These are phyloP conservation scores for Scalesia atractyloides DNA, from an alignment of 129 eudicot species.

Conservation along the genomic window DNA sequence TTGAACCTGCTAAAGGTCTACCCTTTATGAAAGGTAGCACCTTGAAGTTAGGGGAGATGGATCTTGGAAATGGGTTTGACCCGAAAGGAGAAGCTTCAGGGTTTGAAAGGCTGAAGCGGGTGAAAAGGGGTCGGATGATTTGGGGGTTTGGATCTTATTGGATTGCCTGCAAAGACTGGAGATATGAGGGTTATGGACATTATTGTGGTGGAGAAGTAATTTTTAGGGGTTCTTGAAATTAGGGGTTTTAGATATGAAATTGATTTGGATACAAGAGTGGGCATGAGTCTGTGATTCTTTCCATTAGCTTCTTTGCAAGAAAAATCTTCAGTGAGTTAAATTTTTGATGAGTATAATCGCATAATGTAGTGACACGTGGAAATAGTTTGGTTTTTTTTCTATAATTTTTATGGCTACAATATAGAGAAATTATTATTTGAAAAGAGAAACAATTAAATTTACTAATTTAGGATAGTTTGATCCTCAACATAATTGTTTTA, in stretches of 20 bases:
- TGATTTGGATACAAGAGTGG: conserved; percentile 29
- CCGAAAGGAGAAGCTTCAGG: conserved; percentile 55
- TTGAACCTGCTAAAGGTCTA: conserved; percentile 66
- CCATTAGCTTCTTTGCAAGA: conserved; percentile 19
- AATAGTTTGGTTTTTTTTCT: too few relatives aligned
- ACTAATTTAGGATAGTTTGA: too few relatives aligned
- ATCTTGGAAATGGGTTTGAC: conserved; percentile 40
- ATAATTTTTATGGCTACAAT: too few relatives aligned
- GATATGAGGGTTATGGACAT: conserved; percentile 54
- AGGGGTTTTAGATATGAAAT: conserved; percentile 19
- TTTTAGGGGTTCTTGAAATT: conserved; percentile 20
- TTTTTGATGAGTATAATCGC: too few relatives aligned
- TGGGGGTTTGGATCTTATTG: conserved; percentile 66
- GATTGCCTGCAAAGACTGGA: conserved; percentile 82
- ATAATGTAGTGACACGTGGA: conserved; percentile 15
- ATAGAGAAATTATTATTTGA: too few relatives aligned
- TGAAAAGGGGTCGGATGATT: conserved; percentile 58
- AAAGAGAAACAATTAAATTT: too few relatives aligned
- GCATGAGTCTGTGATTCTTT: conserved; percentile 24
- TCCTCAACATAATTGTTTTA: too few relatives aligned
- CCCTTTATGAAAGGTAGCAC: conserved; percentile 82
- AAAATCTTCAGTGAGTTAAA: not conserved
- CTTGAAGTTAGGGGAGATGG: conserved; percentile 65
- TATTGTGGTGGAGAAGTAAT: conserved; percentile 39
- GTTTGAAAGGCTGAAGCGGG: conserved; percentile 67